Evolutionary conservation across 805 yeast genomes (phyloP).

Genomic region (Yamadazyma olivae): DNA sequence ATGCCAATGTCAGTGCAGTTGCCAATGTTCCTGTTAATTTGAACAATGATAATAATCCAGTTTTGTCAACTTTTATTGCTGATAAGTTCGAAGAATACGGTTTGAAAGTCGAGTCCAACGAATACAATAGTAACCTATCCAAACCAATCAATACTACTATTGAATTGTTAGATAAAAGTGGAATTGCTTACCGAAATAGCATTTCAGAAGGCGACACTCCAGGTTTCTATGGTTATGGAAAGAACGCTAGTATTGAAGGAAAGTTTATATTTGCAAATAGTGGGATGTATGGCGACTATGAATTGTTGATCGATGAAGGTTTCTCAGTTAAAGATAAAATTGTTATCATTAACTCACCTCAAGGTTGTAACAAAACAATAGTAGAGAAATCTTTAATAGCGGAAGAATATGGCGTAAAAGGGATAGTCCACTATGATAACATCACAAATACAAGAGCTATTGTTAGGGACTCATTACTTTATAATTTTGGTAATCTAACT

Average conservation of each 20-base stretch:
- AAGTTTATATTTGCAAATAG: conserved; percentile 27
- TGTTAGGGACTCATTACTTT: conserved; percentile 17
- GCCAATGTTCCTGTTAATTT: conserved; percentile 21
- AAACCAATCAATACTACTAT: conserved; percentile 26
- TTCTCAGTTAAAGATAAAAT: conserved; percentile 22
- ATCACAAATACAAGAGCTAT: conserved; percentile 13
- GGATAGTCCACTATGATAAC: conserved; percentile 20
- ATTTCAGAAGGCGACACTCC: conserved; percentile 22
- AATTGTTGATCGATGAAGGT: conserved; percentile 15
- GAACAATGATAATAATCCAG: conserved; percentile 22
- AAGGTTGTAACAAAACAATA: conserved; percentile 10
- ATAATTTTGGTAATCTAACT: conserved; percentile 5
- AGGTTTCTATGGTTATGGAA: conserved; percentile 25
- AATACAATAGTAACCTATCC: conserved; percentile 13
- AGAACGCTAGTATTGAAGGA: conserved; percentile 21
- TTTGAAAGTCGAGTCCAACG: conserved; percentile 17
- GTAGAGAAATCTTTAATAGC: conserved; percentile 26
- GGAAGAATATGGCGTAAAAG: conserved; percentile 22
- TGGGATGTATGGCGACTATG: conserved; percentile 30
- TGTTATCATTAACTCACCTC: conserved; percentile 21
- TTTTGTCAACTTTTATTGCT: conserved; percentile 24
- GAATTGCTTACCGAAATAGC: conserved; percentile 22
- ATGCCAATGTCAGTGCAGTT: conserved; percentile 23
- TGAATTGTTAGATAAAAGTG: conserved; percentile 20
- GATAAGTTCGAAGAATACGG: conserved; percentile 25